These are phyloP conservation scores for Suaeda aralocaspica DNA, from an alignment of 148 eudicot genomes.

Conservation along the genomic window DNA sequence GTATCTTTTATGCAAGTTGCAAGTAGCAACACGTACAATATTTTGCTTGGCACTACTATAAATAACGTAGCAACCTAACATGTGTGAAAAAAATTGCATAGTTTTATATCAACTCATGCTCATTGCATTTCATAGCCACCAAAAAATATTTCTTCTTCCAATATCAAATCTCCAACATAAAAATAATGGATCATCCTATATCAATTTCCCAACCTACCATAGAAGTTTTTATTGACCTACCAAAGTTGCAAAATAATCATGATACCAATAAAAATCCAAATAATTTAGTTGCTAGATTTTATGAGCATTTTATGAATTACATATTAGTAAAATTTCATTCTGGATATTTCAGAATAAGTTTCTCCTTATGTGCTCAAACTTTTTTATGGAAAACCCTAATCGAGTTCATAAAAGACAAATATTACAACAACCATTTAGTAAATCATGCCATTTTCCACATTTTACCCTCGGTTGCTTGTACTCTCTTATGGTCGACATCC, in stretches of 20 bases:
- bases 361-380: slow-evolving; percentile 44
- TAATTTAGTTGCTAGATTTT: neutral
- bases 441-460: neutral
- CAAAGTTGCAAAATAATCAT: neutral
- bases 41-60: too few species aligned
- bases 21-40: too few species aligned
- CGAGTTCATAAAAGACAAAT: slow-evolving; percentile 20
- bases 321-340: slow-evolving; percentile 36
- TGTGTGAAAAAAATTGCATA: too few species aligned
- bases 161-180: neutral
- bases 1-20: too few species aligned
- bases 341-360: slow-evolving; percentile 49
- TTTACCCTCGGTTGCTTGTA: slow-evolving; percentile 28
- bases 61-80: too few species aligned
- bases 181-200: neutral
- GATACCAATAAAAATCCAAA: neutral
- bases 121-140: neutral
- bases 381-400: slow-evolving; percentile 46
- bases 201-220: neutral
- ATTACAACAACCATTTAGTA: neutral
- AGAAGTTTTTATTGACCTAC: neutral
- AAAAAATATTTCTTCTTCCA: neutral
- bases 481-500: slow-evolving; percentile 43
- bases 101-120: too few species aligned
- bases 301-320: slow-evolving; percentile 2